Base-by-base conservation (phyloP, 371 early-diverging fungal genomes). In the Syncephalastrum monosporum region DNA sequence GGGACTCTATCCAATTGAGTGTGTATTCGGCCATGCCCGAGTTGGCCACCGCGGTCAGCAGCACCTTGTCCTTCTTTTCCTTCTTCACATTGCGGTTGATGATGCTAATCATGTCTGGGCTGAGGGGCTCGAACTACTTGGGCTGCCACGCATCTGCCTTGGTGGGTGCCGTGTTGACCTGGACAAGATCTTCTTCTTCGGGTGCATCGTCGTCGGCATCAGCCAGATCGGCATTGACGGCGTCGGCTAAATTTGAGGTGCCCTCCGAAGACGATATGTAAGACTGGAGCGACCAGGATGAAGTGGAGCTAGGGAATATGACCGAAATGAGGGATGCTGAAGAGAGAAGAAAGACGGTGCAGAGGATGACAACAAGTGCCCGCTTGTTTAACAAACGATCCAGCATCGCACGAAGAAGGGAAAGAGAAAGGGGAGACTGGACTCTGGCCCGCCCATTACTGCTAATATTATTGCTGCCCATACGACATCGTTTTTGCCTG, bases 1-100 rank as follows among this genome's bases (percentile, higher is more conserved):
- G 57, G 1, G 73, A 73, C 44, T 73, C 67, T n/a, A 69, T 67
- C 73, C 73, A 73, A 56, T 73, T 73, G 15, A 73, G 50, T 2
- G 70, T 69, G 46, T 69, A 69, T 13, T 69, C 67, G 6, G 67
- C 53, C 73, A 73, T 73, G 25, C 73, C 73, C 25, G 47, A 50
- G 29, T 69, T 73, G 23, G 61, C 73, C 24, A 75, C 73, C 5
- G 73, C 69, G 13, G 65, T 69, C 27, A 73, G 42, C 19, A 73
- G 42, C 15, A 67, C 50, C n/a, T 19, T 50, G 1, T 57, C 57
- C 6, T 21, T 50, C 21, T 29, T 42, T 3, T 63, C 24, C 42
- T 55, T 59, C 7, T 23, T 15, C 1, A 59, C 21, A 38, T 60
- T 65, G 17, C 38, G 43, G 15, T 60, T 25, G 17, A 65, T 60